Percentiles rank a stretch among this genome's conserved stretches.
Evolutionary conservation across 2,329 filamentous ascomycete species (phyloP).

Genomic region (Gremmenia infestans): DNA sequence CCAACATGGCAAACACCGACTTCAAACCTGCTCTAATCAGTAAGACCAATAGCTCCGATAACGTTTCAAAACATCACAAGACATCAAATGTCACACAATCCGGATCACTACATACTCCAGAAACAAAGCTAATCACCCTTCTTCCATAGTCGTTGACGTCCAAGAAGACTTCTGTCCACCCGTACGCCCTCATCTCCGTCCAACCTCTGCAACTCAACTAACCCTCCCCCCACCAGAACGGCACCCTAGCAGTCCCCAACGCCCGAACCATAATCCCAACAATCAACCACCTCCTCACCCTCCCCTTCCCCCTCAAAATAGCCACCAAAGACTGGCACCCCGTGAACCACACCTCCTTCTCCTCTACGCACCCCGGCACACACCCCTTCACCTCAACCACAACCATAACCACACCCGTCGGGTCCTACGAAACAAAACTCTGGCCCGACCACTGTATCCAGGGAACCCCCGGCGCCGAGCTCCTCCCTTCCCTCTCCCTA

Average conservation of each 20-base stretch:
- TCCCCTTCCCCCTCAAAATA: constrained; percentile 68
- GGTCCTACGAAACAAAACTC: constrained; percentile 63
- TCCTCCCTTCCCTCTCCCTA: constrained; percentile 66
- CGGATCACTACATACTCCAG: too few relatives aligned
- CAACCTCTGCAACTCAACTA: not conserved
- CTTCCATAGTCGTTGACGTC: constrained; percentile 76
- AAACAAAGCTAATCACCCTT: constrained; percentile 39
- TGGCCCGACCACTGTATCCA: constrained; percentile 93
- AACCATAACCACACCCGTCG: constrained; percentile 61
- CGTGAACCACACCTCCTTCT: constrained; percentile 78
- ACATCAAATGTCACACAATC: too few relatives aligned
- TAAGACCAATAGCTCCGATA: too few relatives aligned
- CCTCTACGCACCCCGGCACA: constrained; percentile 66
- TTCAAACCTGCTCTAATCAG: not conserved
- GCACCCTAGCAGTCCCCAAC: constrained; percentile 73
- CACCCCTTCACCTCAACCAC: constrained; percentile 61
- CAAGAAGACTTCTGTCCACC: constrained; percentile 95
- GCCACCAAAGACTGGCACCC: constrained; percentile 96
- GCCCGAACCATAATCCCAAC: constrained; percentile 65
- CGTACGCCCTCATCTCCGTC: constrained; percentile 41
- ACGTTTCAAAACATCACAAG: too few relatives aligned
- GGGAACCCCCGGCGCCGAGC: constrained; percentile 62
- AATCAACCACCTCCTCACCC: constrained; percentile 69
- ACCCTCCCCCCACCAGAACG: constrained; percentile 50
- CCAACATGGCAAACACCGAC: not conserved